A percentile compares a stretch with the other conserved stretches of the same genome.
These are phyloP conservation scores for Xylariaceae sp. DNA, from an alignment of 2,329 filamentous ascomycete species.

Conservation along the genomic window DNA sequence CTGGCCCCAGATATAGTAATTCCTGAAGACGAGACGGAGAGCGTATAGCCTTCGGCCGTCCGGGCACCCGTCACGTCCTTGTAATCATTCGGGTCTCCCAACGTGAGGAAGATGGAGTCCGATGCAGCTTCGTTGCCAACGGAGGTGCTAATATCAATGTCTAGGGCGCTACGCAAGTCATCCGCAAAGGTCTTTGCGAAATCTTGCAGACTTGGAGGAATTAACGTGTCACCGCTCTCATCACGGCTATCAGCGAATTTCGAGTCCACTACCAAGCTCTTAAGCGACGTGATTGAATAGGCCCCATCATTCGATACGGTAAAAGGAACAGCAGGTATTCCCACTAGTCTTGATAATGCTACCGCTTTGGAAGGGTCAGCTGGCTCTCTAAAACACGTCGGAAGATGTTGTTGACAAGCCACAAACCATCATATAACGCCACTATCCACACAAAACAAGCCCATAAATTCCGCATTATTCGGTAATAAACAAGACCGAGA, in stretches of 20 bases:
- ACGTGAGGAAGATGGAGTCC: slow-evolving; percentile 49
- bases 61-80: slow-evolving; percentile 48
- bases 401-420: background rate
- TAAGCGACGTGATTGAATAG: slow-evolving; percentile 34
- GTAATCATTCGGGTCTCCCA: slow-evolving; percentile 45
- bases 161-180: slow-evolving; percentile 37
- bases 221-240: slow-evolving; percentile 50
- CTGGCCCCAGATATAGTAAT: slow-evolving; percentile 55
- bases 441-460: slow-evolving; percentile 10
- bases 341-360: slow-evolving; percentile 28
- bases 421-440: slow-evolving; percentile 24
- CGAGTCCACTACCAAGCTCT: slow-evolving; percentile 48
- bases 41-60: slow-evolving; percentile 53
- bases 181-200: slow-evolving; percentile 51
- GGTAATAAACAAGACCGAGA: no score
- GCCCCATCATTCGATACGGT: slow-evolving; percentile 26
- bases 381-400: background rate
- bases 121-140: slow-evolving; percentile 22
- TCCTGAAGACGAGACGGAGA: slow-evolving; percentile 44
- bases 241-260: slow-evolving; percentile 46
- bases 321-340: slow-evolving; percentile 43
- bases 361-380: slow-evolving; percentile 20
- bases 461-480: slow-evolving; percentile 8
- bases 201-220: slow-evolving; percentile 51
- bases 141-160: slow-evolving; percentile 35